Percentiles rank a stretch among this genome's conserved stretches.
Evolutionary conservation across 2,329 filamentous ascomycete genomes (phyloP).

Genomic region (Paramyrothecium roridum): DNA sequence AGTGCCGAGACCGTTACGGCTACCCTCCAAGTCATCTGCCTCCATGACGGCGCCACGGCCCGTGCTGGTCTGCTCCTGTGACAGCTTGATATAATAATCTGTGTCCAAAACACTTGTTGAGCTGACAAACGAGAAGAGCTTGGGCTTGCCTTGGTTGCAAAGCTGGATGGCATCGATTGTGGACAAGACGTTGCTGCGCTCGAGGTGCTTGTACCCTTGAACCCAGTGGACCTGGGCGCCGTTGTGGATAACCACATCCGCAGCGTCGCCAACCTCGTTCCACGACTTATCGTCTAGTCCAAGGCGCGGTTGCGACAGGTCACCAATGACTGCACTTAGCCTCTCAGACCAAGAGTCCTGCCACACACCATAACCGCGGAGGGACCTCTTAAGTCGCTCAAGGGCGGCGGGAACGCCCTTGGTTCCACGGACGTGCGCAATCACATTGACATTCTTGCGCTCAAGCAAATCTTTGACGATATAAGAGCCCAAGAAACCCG

Average conservation of each 20-base stretch:
- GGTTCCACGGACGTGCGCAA: conserved; percentile 69
- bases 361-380: conserved; percentile 80
- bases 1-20: conserved; percentile 71
- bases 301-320: conserved; percentile 69
- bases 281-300: conserved; percentile 66
- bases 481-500: conserved; percentile 76
- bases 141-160: conserved; percentile 74
- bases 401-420: conserved; percentile 59
- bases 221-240: conserved; percentile 79
- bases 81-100: conserved; percentile 74
- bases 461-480: conserved; percentile 76
- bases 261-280: conserved; percentile 61
- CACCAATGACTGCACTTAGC: conserved; percentile 67
- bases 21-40: conserved; percentile 74
- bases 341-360: conserved; percentile 61
- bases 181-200: conserved; percentile 71
- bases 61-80: conserved; percentile 42
- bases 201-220: conserved; percentile 68
- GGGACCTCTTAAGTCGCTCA: conserved; percentile 63
- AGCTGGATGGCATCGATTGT: conserved; percentile 75
- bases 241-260: conserved; percentile 78
- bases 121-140: conserved; percentile 76
- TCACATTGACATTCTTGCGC: conserved; percentile 44
- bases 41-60: conserved; percentile 67
- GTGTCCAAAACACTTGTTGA: conserved; percentile 65